Base-by-base conservation (phyloP, 2,329 filamentous ascomycete genomes). In the Stenocarpella maydis region DNA sequence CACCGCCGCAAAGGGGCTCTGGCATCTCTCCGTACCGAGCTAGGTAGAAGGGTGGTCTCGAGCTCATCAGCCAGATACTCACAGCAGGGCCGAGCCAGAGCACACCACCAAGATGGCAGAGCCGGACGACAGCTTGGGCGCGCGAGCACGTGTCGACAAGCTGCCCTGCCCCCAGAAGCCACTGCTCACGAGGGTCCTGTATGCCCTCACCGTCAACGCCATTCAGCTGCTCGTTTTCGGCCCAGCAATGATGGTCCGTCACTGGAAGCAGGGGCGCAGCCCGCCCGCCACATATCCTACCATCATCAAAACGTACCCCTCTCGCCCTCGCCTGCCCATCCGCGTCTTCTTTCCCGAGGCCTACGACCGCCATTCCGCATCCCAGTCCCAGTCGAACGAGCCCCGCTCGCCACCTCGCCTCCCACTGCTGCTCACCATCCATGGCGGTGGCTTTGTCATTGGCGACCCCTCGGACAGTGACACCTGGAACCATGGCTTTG, bases 401-500 rank as follows among this genome's bases (percentile, higher is more conserved):
- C 10, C 34, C 2, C 55, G 74, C 8, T 53, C 71, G 2, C 74
- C 74, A 9, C 75, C n/a, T 0, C n/a, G 53, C 19, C 53, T 82
- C 12, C 84, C 85, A 0, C 77, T 82, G 3, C 78, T 86, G 52
- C 77, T 88, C 58, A 81, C 83, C 69, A 81, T 87, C 72, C 86
- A 88, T 72, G 85, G 85, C 65, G 85, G 86, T 67, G 85, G 84
- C 34, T 86, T 85, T 73, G 77, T 79, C 24, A 24, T 87, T 50
- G 80, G 82, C 74, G 74, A 79, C 21, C 80, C 85, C 0, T 70
- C 76, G 50, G 75, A 83, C 60, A 83, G 85, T 71, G 84, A 86
- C 74, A 71, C 72, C n/a, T 85, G 85, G 78, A 86, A 83, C 75
- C 75, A 74, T 47, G 71, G 72, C 68, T 85, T 85, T 72, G 78